These are phyloP conservation scores for Solanum medicagineum DNA, from an alignment of 257 asterid genomes.

Conservation along the genomic window DNA sequence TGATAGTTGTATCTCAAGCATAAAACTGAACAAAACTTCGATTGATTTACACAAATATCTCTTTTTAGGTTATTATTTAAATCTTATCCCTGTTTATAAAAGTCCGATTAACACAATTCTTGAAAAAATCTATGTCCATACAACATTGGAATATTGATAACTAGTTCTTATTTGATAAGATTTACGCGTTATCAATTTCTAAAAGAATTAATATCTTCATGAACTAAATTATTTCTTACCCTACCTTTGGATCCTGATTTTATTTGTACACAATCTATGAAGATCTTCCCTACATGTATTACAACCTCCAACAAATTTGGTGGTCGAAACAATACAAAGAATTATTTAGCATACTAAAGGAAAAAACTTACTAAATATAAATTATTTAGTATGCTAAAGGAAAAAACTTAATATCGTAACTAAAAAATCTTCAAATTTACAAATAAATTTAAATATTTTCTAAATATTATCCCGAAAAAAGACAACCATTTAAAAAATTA, in stretches of 20 bases:
- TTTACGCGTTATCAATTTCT: background rate
- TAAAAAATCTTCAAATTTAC: background rate
- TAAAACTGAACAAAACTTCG: background rate
- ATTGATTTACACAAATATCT: background rate
- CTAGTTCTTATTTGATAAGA: background rate
- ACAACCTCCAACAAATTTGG: background rate
- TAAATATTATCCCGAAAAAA: background rate
- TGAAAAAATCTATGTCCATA: background rate
- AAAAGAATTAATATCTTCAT: background rate
- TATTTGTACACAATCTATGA: background rate
- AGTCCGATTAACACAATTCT: background rate
- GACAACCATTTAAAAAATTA: no score
- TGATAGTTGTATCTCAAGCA: fast-evolving
- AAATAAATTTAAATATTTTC: background rate
- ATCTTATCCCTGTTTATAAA: background rate
- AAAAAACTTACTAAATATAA: background rate
- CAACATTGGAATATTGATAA: background rate
- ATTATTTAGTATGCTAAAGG: background rate
- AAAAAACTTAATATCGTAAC: background rate
- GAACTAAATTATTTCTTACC: background rate
- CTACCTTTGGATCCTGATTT: background rate
- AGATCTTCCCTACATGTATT: background rate
- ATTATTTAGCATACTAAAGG: background rate
- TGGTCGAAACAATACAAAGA: background rate
- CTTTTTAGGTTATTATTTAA: background rate